Evolutionary conservation across 116 monocot species (phyloP), one percentile per base, ranked within the genome.

Genomic region (Zostera marina): DNA sequence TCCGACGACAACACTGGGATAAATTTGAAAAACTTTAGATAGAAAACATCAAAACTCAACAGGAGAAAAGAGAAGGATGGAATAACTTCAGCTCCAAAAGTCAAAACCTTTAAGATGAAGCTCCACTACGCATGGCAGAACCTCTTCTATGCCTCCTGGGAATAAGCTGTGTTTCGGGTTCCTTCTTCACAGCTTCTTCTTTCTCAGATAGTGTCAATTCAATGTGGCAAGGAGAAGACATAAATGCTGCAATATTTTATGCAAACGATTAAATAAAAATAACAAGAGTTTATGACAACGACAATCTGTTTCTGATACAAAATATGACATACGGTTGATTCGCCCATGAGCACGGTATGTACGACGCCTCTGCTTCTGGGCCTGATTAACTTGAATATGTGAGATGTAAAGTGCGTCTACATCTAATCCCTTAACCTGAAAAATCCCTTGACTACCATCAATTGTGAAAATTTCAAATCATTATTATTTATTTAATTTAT

Each of bases 141-240:
- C 53, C 10, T 65, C 72, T 73, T 65, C 74, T 76, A 1, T 72
- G 45, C 51, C 72, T 84, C 45, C 72, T 81, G 8, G 66, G 32
- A 9, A 79, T 74, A 54, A 90, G 67, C 60, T 84, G 81, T 9
- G 81, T 76, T 25, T 90, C 90, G 22, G 84, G 76, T 82, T 85
- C 85, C 47, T 85, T 85, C 69, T 91, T 81, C n/a, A 91, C 91
- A 1, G 82, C 52, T 54, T 91, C 91, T 71, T 91, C 91, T 66
- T 91, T 91, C 74, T 91, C 91, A 22, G 82, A 91, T 52, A 91
- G 46, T 26, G 74, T 75, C 47, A 91, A 62, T 54, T 91, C 91
- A 68, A 91, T 91, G 59, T 85, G 85, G 63, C 91, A 91, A 1
- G 81, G 91, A 49, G 85, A 82, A 25, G 91, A 91, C 87, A 87